A percentile compares a stretch with the other conserved stretches of the same genome.
These are phyloP conservation scores for Sphaerostilbella broomeana DNA, from an alignment of 2,329 filamentous ascomycete species.

Conservation along the genomic window DNA sequence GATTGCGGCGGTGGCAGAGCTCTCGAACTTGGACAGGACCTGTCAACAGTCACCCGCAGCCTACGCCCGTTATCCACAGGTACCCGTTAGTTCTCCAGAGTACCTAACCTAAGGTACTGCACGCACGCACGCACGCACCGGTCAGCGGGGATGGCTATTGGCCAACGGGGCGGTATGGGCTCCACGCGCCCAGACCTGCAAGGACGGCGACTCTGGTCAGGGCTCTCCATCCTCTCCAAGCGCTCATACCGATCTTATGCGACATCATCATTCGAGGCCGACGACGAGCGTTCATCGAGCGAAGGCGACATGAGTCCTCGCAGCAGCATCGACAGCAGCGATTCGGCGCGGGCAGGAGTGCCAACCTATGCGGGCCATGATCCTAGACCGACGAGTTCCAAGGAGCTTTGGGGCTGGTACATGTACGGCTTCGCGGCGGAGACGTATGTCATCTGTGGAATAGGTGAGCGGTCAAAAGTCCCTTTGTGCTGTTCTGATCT, in stretches of 20 bases:
- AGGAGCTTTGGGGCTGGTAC: conserved; percentile 92
- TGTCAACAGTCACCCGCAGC: no score
- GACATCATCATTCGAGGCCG: conserved; percentile 59
- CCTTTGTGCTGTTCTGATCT: conserved; percentile 14
- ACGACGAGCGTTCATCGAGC: conserved; percentile 56
- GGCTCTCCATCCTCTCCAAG: conserved; percentile 47
- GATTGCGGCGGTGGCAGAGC: no score
- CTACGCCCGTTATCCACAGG: no score
- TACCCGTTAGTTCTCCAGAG: no score
- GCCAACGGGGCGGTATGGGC: no score
- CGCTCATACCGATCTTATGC: conserved; percentile 49
- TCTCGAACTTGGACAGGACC: no score
- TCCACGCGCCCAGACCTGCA: conserved; percentile 35
- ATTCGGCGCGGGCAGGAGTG: conserved; percentile 26
- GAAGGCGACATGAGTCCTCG: conserved; percentile 29
- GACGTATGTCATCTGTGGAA: conserved; percentile 81
- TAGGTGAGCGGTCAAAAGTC: conserved; percentile 49
- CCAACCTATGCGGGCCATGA: conserved; percentile 76
- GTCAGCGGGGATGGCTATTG: no score
- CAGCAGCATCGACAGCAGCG: conserved; percentile 31
- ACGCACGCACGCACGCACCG: no score
- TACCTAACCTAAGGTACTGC: no score
- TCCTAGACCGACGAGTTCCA: conserved; percentile 75
- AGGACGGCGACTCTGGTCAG: conserved; percentile 39
- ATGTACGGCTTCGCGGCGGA: conserved; percentile 94